Percentiles rank a stretch among this genome's conserved stretches.
Conservation (phyloP, 768 basidiomycete genomes). For the Vararia minispora region DNA sequence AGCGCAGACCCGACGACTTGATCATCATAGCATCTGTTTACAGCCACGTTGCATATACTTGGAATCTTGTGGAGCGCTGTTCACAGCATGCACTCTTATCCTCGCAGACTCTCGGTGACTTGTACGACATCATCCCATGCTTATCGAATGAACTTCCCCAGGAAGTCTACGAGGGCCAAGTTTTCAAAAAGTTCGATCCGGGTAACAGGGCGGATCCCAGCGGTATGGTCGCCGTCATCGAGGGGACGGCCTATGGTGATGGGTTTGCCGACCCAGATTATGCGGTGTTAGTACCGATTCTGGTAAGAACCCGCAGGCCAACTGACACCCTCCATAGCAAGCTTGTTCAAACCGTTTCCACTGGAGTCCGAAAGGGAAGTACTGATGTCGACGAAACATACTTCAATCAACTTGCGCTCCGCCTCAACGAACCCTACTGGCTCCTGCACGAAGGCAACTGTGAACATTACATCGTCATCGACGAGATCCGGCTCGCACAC, state of each 20-base stretch:
- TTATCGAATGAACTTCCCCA: conserved; percentile 40
- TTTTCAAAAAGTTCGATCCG: conserved; percentile 23
- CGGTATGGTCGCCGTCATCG: conserved; percentile 50
- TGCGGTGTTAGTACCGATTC: conserved; percentile 34
- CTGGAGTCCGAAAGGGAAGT: conserved; percentile 21
- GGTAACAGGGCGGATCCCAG: conserved; percentile 11
- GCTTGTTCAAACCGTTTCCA: conserved; percentile 29
- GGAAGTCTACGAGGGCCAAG: conserved; percentile 25
- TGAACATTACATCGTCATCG: conserved; percentile 67
- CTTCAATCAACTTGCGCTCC: conserved; percentile 44
- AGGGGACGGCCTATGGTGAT: conserved; percentile 49
- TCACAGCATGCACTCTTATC: conserved; percentile 63
- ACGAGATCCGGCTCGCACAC: conserved; percentile 64
- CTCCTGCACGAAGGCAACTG: conserved; percentile 73
- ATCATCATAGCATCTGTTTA: conserved; percentile 52
- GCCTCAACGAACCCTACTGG: conserved; percentile 72
- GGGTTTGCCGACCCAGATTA: conserved; percentile 39
- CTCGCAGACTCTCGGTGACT: conserved; percentile 60
- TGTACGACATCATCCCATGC: conserved; percentile 52
- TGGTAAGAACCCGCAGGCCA: neutral
- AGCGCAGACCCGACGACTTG: conserved; percentile 23
- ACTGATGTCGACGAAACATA: conserved; percentile 34
- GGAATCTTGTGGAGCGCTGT: conserved; percentile 43
- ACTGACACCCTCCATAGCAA: conserved; percentile 27
- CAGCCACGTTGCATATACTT: conserved; percentile 49